phyloP scores from a whole-genome alignment of 768 basidiomycete genomes.

The Saitozyma sp. region DNA sequence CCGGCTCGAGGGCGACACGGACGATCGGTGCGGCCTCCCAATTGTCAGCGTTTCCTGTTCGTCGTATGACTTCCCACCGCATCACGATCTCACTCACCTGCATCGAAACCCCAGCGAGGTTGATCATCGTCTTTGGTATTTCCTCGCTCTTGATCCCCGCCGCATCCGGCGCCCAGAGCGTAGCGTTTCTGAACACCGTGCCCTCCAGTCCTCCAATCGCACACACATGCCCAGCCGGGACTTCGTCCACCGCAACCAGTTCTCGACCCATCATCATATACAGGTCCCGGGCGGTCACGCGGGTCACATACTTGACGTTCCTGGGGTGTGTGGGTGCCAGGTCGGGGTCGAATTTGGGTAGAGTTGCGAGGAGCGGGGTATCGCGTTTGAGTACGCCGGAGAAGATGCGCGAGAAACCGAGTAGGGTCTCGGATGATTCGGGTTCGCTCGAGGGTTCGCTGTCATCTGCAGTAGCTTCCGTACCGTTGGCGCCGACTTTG shows the following conservation, averaged over 20 bases:
- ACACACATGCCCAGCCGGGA: constrained; percentile 90
- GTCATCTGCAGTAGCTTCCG: background rate
- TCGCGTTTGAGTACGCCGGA: constrained; percentile 76
- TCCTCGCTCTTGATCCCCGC: constrained; percentile 24
- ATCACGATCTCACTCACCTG: constrained; percentile 54
- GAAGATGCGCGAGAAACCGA: constrained; percentile 93
- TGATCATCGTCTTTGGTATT: constrained; percentile 28
- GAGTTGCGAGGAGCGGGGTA: constrained; percentile 66
- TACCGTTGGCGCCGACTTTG: background rate
- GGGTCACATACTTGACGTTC: constrained; percentile 66
- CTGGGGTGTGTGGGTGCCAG: constrained; percentile 64
- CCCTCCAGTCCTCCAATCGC: constrained; percentile 87
- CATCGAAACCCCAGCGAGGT: constrained; percentile 46
- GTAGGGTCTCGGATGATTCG: constrained; percentile 62
- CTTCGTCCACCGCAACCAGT: constrained; percentile 75
- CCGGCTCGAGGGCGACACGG: constrained; percentile 88
- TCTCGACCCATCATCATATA: constrained; percentile 99
- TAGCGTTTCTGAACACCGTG: constrained; percentile 85
- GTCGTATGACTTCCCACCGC: too few species aligned
- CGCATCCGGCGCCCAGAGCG: constrained; percentile 71
- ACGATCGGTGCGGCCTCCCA: constrained; percentile 82
- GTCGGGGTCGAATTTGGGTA: constrained; percentile 79
- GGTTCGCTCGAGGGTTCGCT: constrained; percentile 1
- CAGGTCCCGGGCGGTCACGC: constrained; percentile 68
- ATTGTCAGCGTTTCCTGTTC: background rate